Evolutionary conservation across 1,284 basidiomycete genomes (phyloP).

Genomic region (Papiliotrema flavescens): DNA sequence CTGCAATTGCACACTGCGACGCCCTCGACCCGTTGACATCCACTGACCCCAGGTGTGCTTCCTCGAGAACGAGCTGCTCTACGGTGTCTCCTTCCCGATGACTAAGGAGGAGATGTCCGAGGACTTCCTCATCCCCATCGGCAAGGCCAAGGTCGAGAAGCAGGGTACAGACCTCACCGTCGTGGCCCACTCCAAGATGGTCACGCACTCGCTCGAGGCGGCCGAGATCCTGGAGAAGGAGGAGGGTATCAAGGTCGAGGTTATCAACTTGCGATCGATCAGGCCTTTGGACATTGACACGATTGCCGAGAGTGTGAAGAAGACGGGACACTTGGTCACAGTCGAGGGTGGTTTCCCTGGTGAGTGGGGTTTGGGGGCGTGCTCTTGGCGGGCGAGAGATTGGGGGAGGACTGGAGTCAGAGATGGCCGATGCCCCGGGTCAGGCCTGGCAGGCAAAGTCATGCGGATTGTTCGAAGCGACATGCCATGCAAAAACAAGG

Average conservation of each 20-base stretch:
- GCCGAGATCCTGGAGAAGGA: conserved; percentile 91
- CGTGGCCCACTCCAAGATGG: conserved; percentile 96
- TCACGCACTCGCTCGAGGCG: conserved; percentile 85
- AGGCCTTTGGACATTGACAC: conserved; percentile 97
- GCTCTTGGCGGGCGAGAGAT: not conserved
- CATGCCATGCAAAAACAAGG: not conserved
- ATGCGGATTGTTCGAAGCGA: too few relatives aligned
- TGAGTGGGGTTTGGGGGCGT: conserved; percentile 9
- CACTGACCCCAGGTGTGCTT: conserved; percentile 63
- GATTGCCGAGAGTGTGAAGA: conserved; percentile 93
- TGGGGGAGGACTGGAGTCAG: too few relatives aligned
- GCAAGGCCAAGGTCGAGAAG: conserved; percentile 95
- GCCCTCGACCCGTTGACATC: too few relatives aligned
- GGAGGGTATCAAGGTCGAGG: conserved; percentile 89
- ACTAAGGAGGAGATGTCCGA: conserved; percentile 91
- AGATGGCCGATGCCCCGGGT: too few relatives aligned
- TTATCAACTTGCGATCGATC: conserved; percentile 79
- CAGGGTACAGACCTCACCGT: conserved; percentile 91
- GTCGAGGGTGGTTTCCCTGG: conserved; percentile 97
- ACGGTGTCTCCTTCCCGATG: conserved; percentile 95
- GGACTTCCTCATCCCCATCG: conserved; percentile 90
- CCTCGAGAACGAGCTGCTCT: conserved; percentile 99
- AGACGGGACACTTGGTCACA: conserved; percentile 92
- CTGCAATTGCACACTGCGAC: too few relatives aligned
- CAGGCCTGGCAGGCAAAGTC: too few relatives aligned